Evolutionary conservation across 257 asterid genomes (phyloP).

Genomic region (Jaltomata sinuosa): DNA sequence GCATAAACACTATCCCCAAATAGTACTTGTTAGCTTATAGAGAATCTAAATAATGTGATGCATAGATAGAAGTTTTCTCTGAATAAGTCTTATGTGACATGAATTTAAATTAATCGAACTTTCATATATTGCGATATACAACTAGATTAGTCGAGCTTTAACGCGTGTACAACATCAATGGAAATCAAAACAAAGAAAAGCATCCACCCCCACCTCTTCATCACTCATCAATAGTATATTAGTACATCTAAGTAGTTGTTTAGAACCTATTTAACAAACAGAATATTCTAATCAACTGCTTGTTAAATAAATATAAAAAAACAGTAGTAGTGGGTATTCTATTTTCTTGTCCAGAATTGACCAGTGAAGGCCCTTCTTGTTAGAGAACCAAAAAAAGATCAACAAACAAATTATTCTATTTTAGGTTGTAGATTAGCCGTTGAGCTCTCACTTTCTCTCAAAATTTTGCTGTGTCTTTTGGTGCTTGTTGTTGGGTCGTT

Average conservation of each 20-base stretch:
- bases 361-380: constrained; percentile 21
- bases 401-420: constrained; percentile 5
- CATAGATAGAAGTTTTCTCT: too few species aligned
- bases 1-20: too few species aligned
- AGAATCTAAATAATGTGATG: too few species aligned
- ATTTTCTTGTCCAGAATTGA: constrained; percentile 31
- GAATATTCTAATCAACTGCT: background rate
- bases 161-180: too few species aligned
- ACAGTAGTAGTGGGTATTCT: background rate
- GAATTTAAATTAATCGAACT: too few species aligned
- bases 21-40: background rate
- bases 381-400: background rate
- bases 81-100: too few species aligned
- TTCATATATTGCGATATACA: too few species aligned
- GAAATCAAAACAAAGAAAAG: too few species aligned
- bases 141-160: too few species aligned
- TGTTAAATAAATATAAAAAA: background rate
- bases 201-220: background rate
- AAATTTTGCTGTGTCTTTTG: constrained; percentile 33
- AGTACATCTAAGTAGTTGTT: background rate
- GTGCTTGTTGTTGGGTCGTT: constrained; percentile 60
- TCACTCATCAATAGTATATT: background rate
- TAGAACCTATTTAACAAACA: background rate
- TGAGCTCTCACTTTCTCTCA: constrained; percentile 54
- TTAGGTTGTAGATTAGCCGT: constrained; percentile 30